Evolutionary conservation across 192 early-diverging fungal species (phyloP).

Genomic region (Mortierella alpina): DNA sequence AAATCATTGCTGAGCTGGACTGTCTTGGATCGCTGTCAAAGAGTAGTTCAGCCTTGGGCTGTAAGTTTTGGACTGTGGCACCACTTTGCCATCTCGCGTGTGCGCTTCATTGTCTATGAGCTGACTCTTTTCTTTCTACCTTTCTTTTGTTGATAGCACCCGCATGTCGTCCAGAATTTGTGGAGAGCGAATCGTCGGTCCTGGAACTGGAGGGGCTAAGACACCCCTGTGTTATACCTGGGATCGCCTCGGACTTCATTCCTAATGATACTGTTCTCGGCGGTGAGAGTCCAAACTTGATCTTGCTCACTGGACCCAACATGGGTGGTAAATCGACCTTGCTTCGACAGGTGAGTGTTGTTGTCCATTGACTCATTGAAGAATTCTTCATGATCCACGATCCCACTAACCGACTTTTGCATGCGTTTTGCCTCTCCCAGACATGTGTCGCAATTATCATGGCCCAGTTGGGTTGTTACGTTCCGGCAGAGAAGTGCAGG

Average conservation of each 20-base stretch:
- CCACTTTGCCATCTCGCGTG: not conserved
- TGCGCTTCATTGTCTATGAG: not conserved
- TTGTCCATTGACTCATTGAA: not conserved
- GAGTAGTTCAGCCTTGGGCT: slow-evolving; percentile 74
- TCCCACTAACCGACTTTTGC: not conserved
- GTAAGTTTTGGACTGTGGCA: slow-evolving; percentile 39
- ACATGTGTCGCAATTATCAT: slow-evolving; percentile 94
- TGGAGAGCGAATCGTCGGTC: slow-evolving; percentile 70
- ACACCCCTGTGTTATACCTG: slow-evolving; percentile 91
- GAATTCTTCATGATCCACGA: not conserved
- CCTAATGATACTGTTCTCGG: slow-evolving; percentile 95
- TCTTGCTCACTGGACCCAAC: slow-evolving; percentile 98
- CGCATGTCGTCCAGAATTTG: slow-evolving; percentile 87
- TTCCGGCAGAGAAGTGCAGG: slow-evolving; percentile 82
- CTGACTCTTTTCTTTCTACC: not conserved
- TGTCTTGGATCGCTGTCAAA: slow-evolving; percentile 81
- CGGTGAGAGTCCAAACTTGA: slow-evolving; percentile 71
- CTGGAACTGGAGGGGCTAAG: slow-evolving; percentile 89
- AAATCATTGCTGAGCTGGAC: slow-evolving; percentile 87
- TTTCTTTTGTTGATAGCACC: slow-evolving; percentile 61
- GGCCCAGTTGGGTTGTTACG: slow-evolving; percentile 95
- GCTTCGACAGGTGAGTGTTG: slow-evolving; percentile 78
- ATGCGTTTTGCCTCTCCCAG: slow-evolving; percentile 31
- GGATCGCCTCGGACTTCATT: slow-evolving; percentile 80
- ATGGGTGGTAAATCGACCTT: slow-evolving; percentile 99